Conservation (phyloP, 2,329 filamentous ascomycete species). For the Blastomyces percursus region DNA sequence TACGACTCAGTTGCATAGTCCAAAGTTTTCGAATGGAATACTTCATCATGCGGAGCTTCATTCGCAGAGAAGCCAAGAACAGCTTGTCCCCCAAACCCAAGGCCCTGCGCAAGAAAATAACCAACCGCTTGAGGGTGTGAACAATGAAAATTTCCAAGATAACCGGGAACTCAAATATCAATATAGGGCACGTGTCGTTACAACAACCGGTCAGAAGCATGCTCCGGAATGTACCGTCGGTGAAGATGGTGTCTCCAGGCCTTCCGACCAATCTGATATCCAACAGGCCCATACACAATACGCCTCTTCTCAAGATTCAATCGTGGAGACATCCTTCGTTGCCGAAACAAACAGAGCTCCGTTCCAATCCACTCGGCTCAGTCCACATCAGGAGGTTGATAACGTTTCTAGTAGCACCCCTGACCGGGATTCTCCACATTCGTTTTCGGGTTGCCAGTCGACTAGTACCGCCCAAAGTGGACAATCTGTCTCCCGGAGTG, state of each 20-base stretch:
- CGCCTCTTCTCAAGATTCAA: constrained; percentile 2
- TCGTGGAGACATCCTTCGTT: constrained; percentile 16
- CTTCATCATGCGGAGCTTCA: not conserved
- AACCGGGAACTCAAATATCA: not conserved
- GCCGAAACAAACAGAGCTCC: constrained; percentile 8
- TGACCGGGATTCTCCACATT: not conserved
- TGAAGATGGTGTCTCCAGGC: not conserved
- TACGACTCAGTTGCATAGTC: not conserved
- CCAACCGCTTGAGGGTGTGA: not conserved
- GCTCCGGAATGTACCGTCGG: not conserved
- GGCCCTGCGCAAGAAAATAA: not conserved
- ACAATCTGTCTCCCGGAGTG: not conserved
- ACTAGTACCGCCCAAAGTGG: not conserved
- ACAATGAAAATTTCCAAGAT: not conserved
- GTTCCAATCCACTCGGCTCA: constrained; percentile 9
- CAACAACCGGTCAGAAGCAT: not conserved
- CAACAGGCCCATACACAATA: not conserved
- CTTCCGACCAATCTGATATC: not conserved
- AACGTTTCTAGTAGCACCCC: constrained; percentile 2
- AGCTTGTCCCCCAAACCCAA: not conserved
- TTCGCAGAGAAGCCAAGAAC: not conserved
- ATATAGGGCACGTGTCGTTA: not conserved
- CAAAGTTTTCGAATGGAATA: not conserved
- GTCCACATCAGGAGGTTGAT: constrained; percentile 11
- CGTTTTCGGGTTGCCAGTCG: not conserved